Evolutionary conservation across 352 stramenopile genomes (phyloP), one percentile per base, ranked within the genome.

Genomic region (Phytophthora podocarpi): DNA sequence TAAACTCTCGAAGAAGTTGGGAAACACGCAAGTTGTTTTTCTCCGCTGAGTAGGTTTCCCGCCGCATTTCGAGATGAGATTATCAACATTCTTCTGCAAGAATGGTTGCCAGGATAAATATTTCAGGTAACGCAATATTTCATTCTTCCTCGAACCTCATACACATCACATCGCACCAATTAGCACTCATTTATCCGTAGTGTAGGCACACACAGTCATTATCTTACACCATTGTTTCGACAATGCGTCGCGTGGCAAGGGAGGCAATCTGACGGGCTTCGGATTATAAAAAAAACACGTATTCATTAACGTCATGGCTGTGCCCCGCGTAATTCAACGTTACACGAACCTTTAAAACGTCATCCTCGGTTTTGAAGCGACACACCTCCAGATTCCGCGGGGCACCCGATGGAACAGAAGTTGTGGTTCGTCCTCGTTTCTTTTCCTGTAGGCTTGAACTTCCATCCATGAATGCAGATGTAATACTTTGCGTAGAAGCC

Each of bases 11-110:
- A 5, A 49, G 40, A 2, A 65, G 2, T 11, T 65, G 6, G 4
- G 21, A 30, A 2, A 60, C 39, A 2, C 58, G 47, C 2, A 60
- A 32, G 24, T 60, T 60, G 34, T 60, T 41, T 4, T 66, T 32
- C 2, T 18, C 8, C 2, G 32, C 54, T 0, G 48, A 60, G 34
- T 60, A 60, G 0, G 40, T 30, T 5, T 60, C 41, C 0, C 13
- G 34, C 0, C 49, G 34, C 58, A 46, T 61, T 67, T 20, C 0
- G 49, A 24, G 13, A 67, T 67, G 7, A 61, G n/a, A 12, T 67
- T 67, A 1, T 55, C 30, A 3, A 56, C 58, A 12, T 67, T 49
- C 26, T 67, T 60, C 2, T 15, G n/a, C 1, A 45, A 15, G 31
- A 67, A 30, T 9, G 32, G 49, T 34, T 67, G 51, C 0, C 41